Base-by-base conservation (phyloP, 305 asterid genomes). In the Solanum hybrid region DNA sequence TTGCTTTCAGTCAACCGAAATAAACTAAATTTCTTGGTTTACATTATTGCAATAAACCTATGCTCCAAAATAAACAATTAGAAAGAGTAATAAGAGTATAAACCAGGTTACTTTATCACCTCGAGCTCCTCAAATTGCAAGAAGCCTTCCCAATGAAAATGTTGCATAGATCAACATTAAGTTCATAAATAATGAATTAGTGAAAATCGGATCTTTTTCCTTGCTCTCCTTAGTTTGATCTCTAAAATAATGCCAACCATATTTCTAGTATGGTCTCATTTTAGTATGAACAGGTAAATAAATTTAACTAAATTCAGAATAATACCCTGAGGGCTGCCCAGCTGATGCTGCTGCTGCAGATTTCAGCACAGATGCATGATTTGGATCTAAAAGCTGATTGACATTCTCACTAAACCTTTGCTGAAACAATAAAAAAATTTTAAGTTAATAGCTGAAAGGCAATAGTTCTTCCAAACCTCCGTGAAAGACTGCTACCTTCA, bases 301-400 rank as follows among this genome's bases (percentile, higher is more conserved):
- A 84, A 16, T 46, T 28, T 83, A 28, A 33, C 74, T 18, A 87
- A 42, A 39, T 22, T 87, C 85, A 79, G 31, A 57, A 89, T 37
- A 91, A 80, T 97, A 98, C 99, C 98, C 99, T 18, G 99, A 93
- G 46, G 96, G 93, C 92, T 97, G 99, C 81, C 97, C 99, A 89
- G 95, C 92, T 81, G 96, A 95, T 8, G 95, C 97, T 91, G 98
- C 92, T n/a, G 96, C 97, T 91, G 98, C 95, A 22, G 99, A 94
- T 93, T 98, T 98, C 94, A 98, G 92, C 89, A 98, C 93, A n/a
- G 99, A 96, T 28, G 98, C 97, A 91, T 98, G 99, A 93, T 92
- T 97, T 24, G 95, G 95, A 93, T 98, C 99, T 94, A 96, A 86
- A 86, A 95, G 96, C 92, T 94, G 99, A 92, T 94, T 94, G 28